Evolutionary conservation across 2,329 filamentous ascomycete genomes (phyloP).

Genomic region (Lachnellula subtilissima): DNA sequence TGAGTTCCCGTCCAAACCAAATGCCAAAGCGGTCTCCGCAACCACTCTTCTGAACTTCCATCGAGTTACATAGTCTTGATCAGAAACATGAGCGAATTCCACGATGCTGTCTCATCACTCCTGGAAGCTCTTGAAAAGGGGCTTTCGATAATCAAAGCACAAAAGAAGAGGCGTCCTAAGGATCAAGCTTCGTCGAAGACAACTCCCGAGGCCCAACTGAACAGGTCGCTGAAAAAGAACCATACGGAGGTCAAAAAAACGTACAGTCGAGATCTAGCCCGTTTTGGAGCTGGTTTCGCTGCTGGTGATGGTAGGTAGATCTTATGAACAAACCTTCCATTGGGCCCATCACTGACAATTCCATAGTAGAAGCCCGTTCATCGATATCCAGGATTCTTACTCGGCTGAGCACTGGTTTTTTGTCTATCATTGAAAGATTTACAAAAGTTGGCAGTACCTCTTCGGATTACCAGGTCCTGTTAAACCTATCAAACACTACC

Average conservation of each 20-base stretch:
- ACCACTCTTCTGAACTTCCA: neutral
- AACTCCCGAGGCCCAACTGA: constrained; percentile 37
- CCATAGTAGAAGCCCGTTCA: constrained; percentile 25
- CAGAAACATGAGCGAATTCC: constrained; percentile 37
- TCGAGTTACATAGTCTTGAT: neutral
- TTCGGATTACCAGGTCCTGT: constrained; percentile 44
- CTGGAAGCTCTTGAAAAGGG: constrained; percentile 41
- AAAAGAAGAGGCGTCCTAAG: constrained; percentile 28
- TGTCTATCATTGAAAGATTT: constrained; percentile 36
- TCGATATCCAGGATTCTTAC: constrained; percentile 35
- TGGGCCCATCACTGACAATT: constrained; percentile 2
- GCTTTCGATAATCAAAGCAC: constrained; percentile 35
- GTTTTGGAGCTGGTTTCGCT: constrained; percentile 39
- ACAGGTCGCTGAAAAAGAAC: constrained; percentile 27
- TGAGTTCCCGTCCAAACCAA: too few species aligned
- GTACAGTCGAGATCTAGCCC: constrained; percentile 40
- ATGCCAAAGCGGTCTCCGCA: too few species aligned
- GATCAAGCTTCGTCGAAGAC: constrained; percentile 31
- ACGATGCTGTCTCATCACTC: constrained; percentile 40
- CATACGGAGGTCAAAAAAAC: constrained; percentile 35
- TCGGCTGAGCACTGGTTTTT: constrained; percentile 40
- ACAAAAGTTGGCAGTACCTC: constrained; percentile 31
- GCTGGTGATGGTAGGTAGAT: constrained; percentile 43
- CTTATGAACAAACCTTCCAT: neutral
- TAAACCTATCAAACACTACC: constrained; percentile 44